phyloP scores from a whole-genome alignment of 1,139 yeast species.

The Taphrina betulina region DNA sequence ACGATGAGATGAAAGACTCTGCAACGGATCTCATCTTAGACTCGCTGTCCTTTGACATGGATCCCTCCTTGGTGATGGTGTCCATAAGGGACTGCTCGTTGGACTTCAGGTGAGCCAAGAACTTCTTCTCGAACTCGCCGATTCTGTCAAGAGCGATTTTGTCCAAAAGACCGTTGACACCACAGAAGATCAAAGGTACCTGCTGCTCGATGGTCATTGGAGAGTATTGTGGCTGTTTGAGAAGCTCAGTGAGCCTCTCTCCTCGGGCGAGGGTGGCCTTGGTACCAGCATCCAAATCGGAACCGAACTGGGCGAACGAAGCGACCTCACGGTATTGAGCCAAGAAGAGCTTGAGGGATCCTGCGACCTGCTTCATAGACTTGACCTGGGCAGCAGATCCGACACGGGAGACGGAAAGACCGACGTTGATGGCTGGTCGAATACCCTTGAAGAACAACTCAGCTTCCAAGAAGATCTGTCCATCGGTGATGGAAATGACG shows the following conservation, averaged over 20 bases:
- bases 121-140: conserved; percentile 87
- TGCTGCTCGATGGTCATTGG: conserved; percentile 99
- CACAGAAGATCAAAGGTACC: conserved; percentile 98
- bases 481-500: conserved; percentile 95
- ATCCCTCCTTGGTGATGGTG: conserved; percentile 86
- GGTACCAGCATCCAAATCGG: conserved; percentile 99
- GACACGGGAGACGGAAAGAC: conserved; percentile 99
- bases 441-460: conserved; percentile 99
- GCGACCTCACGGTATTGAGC: conserved; percentile 99
- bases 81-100: conserved; percentile 81
- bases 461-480: conserved; percentile 98
- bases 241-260: conserved; percentile 99
- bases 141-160: conserved; percentile 78
- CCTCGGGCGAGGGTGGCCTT: conserved; percentile 99
- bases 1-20: conserved; percentile 64
- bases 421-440: conserved; percentile 99
- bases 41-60: conserved; percentile 81
- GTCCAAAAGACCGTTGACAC: conserved; percentile 99
- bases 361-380: conserved; percentile 99
- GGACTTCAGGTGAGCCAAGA: conserved; percentile 86
- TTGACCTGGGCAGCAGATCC: conserved; percentile 99
- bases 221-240: conserved; percentile 95
- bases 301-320: conserved; percentile 99
- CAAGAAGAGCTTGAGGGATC: conserved; percentile 99
- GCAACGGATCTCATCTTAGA: conserved; percentile 87